Conservation (phyloP, 495 filamentous ascomycete species). For the Corynascus novoguineensis region DNA sequence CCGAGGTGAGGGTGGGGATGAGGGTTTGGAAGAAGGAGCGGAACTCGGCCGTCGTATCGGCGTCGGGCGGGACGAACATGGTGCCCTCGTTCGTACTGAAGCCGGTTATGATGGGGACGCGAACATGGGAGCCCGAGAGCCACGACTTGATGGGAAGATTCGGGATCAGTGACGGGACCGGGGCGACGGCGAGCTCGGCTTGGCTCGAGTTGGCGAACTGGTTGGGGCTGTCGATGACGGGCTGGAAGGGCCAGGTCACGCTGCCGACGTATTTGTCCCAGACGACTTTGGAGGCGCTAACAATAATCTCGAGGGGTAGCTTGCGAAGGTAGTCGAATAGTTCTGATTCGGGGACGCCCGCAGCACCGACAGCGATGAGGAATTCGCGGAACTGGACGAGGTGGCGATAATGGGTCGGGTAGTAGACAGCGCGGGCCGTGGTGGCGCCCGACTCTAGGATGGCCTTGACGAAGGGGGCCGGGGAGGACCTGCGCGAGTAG, state of each 20-base stretch:
- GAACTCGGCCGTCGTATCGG: slow-evolving; percentile 45
- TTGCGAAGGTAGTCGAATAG: slow-evolving; percentile 49
- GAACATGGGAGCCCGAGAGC: slow-evolving; percentile 46
- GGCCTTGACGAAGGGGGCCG: slow-evolving; percentile 53
- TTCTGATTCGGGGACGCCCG: slow-evolving; percentile 35
- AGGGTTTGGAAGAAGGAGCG: slow-evolving; percentile 50
- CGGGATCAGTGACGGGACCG: slow-evolving; percentile 43
- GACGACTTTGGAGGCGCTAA: slow-evolving; percentile 45
- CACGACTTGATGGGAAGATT: slow-evolving; percentile 53
- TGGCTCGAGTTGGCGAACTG: slow-evolving; percentile 23
- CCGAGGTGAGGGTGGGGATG: slow-evolving; percentile 45
- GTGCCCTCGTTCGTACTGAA: slow-evolving; percentile 64
- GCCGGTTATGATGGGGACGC: slow-evolving; percentile 58
- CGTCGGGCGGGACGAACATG: slow-evolving; percentile 48
- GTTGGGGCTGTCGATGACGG: slow-evolving; percentile 54
- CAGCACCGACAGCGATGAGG: slow-evolving; percentile 41
- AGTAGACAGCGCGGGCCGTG: slow-evolving; percentile 55
- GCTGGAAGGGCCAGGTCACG: slow-evolving; percentile 63
- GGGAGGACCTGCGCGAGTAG: slow-evolving; percentile 30
- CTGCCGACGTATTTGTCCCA: slow-evolving; percentile 50
- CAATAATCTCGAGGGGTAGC: slow-evolving; percentile 42
- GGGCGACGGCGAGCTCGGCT: not conserved
- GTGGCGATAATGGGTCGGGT: slow-evolving; percentile 51
- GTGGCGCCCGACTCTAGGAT: slow-evolving; percentile 61
- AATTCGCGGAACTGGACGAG: slow-evolving; percentile 57